These are phyloP conservation scores for Dactylellina drechsleri DNA, from an alignment of 2,329 filamentous ascomycete genomes.

Conservation along the genomic window DNA sequence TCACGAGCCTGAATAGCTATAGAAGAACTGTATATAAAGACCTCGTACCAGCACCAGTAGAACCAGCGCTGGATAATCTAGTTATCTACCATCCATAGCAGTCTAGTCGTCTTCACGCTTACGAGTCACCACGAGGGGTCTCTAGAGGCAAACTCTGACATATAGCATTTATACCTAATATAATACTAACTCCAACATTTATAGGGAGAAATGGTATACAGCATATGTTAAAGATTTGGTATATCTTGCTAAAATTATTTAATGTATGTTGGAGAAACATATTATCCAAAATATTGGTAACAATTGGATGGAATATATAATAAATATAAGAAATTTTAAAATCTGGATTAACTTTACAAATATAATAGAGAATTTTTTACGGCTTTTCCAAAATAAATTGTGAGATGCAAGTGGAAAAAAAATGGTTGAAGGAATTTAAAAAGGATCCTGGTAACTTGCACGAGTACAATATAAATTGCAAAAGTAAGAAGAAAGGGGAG, in stretches of 20 bases:
- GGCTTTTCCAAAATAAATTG: conserved; percentile 10
- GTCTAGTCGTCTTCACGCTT: too few relatives aligned
- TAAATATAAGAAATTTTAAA: not conserved
- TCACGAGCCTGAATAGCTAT: too few relatives aligned
- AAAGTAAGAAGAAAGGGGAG: conserved; percentile 12
- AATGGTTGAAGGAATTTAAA: conserved; percentile 18
- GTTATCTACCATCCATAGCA: too few relatives aligned
- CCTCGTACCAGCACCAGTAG: too few relatives aligned
- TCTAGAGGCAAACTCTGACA: too few relatives aligned
- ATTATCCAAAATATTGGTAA: conserved; percentile 7
- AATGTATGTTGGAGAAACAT: conserved; percentile 13
- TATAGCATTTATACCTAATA: too few relatives aligned
- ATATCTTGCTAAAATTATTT: conserved; percentile 24
- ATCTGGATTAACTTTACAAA: conserved; percentile 19
- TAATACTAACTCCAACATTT: conserved; percentile 10
- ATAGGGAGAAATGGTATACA: conserved; percentile 39
- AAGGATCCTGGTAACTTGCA: conserved; percentile 38
- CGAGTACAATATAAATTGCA: conserved; percentile 32
- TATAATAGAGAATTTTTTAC: not conserved
- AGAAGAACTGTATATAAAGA: too few relatives aligned
- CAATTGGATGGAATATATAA: conserved; percentile 10
- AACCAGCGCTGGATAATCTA: too few relatives aligned
- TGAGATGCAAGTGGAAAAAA: conserved; percentile 18
- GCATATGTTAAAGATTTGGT: conserved; percentile 14
- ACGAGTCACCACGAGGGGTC: too few relatives aligned